Evolutionary conservation across 2,329 filamentous ascomycete genomes (phyloP), one percentile per base, ranked within the genome.

Genomic region (Verticillium dahliae): DNA sequence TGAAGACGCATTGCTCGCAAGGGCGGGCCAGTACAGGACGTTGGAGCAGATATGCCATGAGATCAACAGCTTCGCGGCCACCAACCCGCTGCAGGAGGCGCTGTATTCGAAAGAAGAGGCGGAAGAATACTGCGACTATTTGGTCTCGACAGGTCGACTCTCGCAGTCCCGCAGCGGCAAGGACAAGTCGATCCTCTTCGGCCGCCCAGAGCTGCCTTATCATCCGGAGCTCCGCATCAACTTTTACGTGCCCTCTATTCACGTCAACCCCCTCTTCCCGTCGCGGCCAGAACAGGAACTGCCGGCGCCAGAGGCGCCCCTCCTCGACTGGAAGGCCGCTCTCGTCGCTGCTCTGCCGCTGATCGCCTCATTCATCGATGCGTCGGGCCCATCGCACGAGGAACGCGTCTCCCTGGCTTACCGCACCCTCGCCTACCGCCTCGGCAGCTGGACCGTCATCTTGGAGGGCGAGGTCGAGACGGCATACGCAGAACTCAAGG

Each of bases 171-270:
- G 50, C 61, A 31, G 27, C 55, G 15, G 37, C 4, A 41, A 57
- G 27, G 56, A 69, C 34, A 70, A 71, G 22, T 33, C 66, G 6
- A 10, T 52, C n/a, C n/a, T 52, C 18, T 69, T 75, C 22, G 60
- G 62, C 60, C 70, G 73, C 2, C 71, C 73, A 0, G 1, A 34
- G 1, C 62, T 65, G 57, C 59, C 69, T 6, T 66, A 69, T 62
- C 70, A 72, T 61, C 73, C 74, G 1, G 74, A 76, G 61, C 63
- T 73, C 52, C 70, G 69, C 41, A 65, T 73, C 18, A 41, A 63
- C 59, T 70, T 68, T 69, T 54, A 31, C 13, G 31, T 56, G 27
- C 54, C 54, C 54, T 31, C 14, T n/a, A 10, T 18, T 10, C 9
- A 11, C 18, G n/a, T 52, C 18, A 56, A 34, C 14, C 52, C 52